phyloP scores from a whole-genome alignment of 306 rosid genomes.

The Sicyos edulis region DNA sequence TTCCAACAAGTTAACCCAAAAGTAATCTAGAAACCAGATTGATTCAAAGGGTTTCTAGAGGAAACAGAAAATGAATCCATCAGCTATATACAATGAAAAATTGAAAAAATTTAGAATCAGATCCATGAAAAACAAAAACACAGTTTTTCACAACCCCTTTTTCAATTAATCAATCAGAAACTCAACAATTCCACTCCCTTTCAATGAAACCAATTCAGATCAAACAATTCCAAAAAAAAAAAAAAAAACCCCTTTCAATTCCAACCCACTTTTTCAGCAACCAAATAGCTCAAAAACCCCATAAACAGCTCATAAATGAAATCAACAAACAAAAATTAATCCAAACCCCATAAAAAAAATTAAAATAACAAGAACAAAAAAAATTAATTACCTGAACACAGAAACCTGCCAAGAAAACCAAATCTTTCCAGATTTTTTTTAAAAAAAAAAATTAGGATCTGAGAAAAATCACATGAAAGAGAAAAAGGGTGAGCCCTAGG shows the following conservation, averaged over 20 bases:
- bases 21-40: not conserved
- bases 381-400: constrained; percentile 31
- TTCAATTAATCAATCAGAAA: not conserved
- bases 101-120: not conserved
- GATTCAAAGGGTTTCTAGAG: not conserved
- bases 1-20: constrained; percentile 4
- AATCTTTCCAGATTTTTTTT: constrained; percentile 10
- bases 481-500: constrained; percentile 16
- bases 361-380: not conserved
- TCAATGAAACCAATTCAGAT: not conserved
- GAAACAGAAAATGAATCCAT: not conserved
- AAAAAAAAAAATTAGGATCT: not conserved
- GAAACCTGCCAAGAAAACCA: not conserved
- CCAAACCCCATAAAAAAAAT: not conserved
- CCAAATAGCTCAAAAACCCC: not conserved
- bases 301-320: not conserved
- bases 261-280: constrained; percentile 1
- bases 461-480: constrained; percentile 8
- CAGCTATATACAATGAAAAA: not conserved
- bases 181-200: not conserved
- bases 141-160: not conserved
- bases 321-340: not conserved
- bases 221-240: not conserved
- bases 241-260: not conserved
- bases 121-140: not conserved